A percentile compares a stretch with the other conserved stretches of the same genome.
Conservation (phyloP, 768 basidiomycete species). For the Lactarius sp. region DNA sequence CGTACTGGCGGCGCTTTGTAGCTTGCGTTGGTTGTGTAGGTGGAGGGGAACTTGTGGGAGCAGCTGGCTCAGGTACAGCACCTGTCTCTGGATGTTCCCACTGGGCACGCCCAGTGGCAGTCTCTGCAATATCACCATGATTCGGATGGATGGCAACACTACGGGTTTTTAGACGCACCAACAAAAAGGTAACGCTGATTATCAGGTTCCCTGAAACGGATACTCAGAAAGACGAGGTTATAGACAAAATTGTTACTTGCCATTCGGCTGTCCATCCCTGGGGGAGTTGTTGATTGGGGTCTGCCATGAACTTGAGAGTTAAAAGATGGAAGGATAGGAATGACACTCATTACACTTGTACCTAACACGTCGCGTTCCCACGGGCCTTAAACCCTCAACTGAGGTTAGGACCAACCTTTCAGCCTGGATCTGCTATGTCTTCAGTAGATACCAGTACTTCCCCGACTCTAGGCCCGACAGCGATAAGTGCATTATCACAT, state of each 20-base stretch:
- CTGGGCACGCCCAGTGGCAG: slow-evolving; percentile 74
- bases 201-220: slow-evolving; percentile 59
- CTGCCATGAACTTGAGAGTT: slow-evolving; percentile 36
- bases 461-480: not conserved
- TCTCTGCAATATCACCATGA: slow-evolving; percentile 49
- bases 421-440: not conserved
- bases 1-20: slow-evolving; percentile 84
- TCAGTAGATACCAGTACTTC: not conserved
- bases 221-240: slow-evolving; percentile 19
- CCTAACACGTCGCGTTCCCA: slow-evolving; percentile 20
- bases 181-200: slow-evolving; percentile 85
- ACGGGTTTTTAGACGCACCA: slow-evolving; percentile 48
- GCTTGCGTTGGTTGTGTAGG: slow-evolving; percentile 35
- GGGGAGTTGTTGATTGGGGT: slow-evolving; percentile 65
- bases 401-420: slow-evolving; percentile 11
- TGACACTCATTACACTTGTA: not conserved
- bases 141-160: slow-evolving; percentile 9
- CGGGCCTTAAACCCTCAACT: slow-evolving; percentile 12
- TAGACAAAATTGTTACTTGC: slow-evolving; percentile 39
- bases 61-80: slow-evolving; percentile 36
- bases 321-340: slow-evolving; percentile 12
- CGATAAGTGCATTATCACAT: not conserved
- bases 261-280: slow-evolving; percentile 94
- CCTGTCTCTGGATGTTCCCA: slow-evolving; percentile 71
- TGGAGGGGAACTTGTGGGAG: slow-evolving; percentile 44